Conservation (phyloP, 1,284 basidiomycete species). For the Leccinum solheimii region DNA sequence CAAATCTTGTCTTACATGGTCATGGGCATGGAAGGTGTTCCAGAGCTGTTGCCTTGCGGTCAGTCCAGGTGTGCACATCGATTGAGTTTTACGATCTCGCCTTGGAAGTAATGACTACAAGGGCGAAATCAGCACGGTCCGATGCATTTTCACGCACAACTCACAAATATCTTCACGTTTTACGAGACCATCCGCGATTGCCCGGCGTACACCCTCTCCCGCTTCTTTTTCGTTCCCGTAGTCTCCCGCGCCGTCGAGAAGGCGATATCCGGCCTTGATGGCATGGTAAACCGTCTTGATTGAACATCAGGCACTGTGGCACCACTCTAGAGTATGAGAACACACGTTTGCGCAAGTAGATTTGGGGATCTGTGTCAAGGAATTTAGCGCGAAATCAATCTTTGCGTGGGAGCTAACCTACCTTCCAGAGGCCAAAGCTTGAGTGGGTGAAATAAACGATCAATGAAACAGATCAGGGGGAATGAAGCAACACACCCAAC, state of each 20-base stretch:
- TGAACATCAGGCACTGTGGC: conserved; percentile 5
- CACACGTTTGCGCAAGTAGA: conserved; percentile 59
- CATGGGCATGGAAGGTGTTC: conserved; percentile 78
- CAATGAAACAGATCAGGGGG: not conserved
- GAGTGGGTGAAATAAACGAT: not conserved
- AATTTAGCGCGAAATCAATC: conserved; percentile 4
- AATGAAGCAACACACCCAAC: conserved; percentile 29
- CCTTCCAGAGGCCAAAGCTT: conserved; percentile 76
- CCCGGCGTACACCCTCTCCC: conserved; percentile 70
- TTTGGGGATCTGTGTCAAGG: conserved; percentile 52
- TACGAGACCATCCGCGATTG: conserved; percentile 72
- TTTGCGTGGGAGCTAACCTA: conserved; percentile 20
- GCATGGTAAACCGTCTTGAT: conserved; percentile 64
- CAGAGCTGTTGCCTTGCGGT: conserved; percentile 53
- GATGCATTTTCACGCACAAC: conserved; percentile 29
- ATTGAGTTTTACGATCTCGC: conserved; percentile 27
- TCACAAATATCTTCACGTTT: conserved; percentile 78
- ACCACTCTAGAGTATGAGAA: conserved; percentile 2
- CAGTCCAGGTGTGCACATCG: conserved; percentile 2
- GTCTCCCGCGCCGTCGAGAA: conserved; percentile 81
- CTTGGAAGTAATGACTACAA: conserved; percentile 68
- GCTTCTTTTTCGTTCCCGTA: conserved; percentile 90
- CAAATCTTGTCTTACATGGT: conserved; percentile 52
- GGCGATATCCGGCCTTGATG: conserved; percentile 75
- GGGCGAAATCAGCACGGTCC: conserved; percentile 4